These are phyloP conservation scores for Dipsacomyces acuminosporus DNA, from an alignment of 371 early-diverging fungal species.

Conservation along the genomic window DNA sequence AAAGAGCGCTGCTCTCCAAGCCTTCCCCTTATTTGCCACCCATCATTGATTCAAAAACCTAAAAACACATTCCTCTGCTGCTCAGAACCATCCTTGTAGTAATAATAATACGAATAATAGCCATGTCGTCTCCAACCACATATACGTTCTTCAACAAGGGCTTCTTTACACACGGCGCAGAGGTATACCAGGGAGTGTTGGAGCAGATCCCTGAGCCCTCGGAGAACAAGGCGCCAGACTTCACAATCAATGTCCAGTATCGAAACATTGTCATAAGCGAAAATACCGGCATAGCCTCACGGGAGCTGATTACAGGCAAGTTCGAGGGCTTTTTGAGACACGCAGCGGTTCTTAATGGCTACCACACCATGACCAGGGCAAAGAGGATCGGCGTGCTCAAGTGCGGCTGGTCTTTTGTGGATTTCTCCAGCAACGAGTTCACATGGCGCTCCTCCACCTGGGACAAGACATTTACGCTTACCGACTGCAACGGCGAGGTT, in stretches of 20 bases:
- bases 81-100: no score
- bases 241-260: no score
- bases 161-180: background rate
- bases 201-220: background rate
- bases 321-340: background rate
- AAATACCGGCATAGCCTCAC: background rate
- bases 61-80: no score
- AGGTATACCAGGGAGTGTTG: background rate
- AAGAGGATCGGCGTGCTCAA: background rate
- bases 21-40: no score
- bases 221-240: no score
- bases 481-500: conserved; percentile 2
- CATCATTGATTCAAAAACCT: no score
- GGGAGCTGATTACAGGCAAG: background rate
- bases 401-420: conserved; percentile 19
- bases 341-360: conserved; percentile 4
- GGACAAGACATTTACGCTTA: conserved; percentile 7
- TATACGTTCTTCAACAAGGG: conserved; percentile 5
- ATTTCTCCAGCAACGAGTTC: conserved; percentile 17
- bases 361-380: conserved; percentile 1
- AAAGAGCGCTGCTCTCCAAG: no score
- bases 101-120: background rate
- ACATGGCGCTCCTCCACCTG: conserved; percentile 4
- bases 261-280: background rate
- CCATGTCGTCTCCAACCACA: background rate